Conservation (phyloP, 1,139 yeast species). For the Kodamaea anthophila region DNA sequence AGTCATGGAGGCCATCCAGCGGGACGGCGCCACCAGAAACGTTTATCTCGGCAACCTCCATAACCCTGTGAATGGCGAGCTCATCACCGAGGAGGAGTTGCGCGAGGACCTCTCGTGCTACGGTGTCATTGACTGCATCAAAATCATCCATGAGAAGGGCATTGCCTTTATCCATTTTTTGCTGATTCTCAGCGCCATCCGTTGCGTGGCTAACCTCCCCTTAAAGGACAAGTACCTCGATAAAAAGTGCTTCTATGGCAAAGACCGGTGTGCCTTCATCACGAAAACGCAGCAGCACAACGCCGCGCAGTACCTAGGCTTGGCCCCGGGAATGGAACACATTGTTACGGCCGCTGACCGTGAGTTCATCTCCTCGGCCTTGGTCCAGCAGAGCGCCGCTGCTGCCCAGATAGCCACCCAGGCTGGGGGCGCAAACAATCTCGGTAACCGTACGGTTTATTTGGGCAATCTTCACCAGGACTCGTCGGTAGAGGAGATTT, state of each 20-base stretch:
- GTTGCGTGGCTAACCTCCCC: conserved; percentile 55
- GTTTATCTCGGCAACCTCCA: conserved; percentile 77
- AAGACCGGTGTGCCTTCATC: conserved; percentile 65
- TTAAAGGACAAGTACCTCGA: conserved; percentile 49
- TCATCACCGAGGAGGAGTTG: conserved; percentile 54
- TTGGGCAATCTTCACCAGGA: conserved; percentile 83
- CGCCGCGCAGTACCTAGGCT: conserved; percentile 91
- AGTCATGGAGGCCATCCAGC: conserved; percentile 67
- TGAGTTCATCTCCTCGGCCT: conserved; percentile 52
- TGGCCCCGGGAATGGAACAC: conserved; percentile 87
- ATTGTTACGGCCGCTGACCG: conserved; percentile 76
- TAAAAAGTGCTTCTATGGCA: conserved; percentile 55
- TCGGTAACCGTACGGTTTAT: conserved; percentile 89
- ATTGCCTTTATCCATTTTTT: conserved; percentile 59
- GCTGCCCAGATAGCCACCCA: conserved; percentile 71
- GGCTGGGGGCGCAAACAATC: conserved; percentile 71
- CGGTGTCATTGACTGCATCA: conserved; percentile 53
- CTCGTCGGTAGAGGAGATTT: conserved; percentile 83
- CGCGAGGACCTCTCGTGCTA: conserved; percentile 43
- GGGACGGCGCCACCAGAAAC: conserved; percentile 87
- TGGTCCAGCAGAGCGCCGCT: conserved; percentile 63
- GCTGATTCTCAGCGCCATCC: conserved; percentile 50
- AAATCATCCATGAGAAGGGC: conserved; percentile 52
- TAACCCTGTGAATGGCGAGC: conserved; percentile 38
- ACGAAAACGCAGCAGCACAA: conserved; percentile 95